Evolutionary conservation across 495 filamentous ascomycete species (phyloP), one percentile per base, ranked within the genome.

Genomic region (Hypoxylon lenormandii): DNA sequence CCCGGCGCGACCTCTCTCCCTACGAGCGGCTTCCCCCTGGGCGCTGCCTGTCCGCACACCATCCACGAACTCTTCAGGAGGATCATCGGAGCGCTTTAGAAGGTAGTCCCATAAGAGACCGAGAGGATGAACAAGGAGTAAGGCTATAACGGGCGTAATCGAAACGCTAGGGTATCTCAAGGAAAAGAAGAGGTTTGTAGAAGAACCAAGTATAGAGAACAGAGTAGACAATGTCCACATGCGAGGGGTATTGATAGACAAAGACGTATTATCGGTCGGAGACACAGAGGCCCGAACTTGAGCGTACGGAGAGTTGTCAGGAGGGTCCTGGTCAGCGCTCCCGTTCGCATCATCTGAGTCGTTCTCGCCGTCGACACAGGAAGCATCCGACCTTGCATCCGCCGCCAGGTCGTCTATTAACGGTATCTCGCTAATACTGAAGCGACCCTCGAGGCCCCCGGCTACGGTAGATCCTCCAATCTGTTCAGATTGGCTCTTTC

Each of bases 161-260:
- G 89, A 87, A 75, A 95, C 91, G 72, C 91, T 93, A 30, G 92
- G 92, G 79, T 94, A 95, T 80, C 92, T 85, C 64, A 95, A 78
- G 33, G 90, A 88, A 80, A 95, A 92, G 76, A 95, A 93, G 26
- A 94, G 79, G 77, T 94, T 95, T 38, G 91, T 92, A 2, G 90
- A 89, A 36, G 91, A 92, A 48, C 92, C 92, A 18, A 94, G 80
- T 28, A 95, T 78, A 7, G 92, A 88, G 73, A 94, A 96, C 11
- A 95, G 70, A 5, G 91, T 81, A 18, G 91, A 92, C 15, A 95
- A 72, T 1, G 83, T 75, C 92, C 92, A 95, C 92, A 95, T 96
- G 36, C 92, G 90, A 15, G 92, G 88, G 1, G 92, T 95, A 76
- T 91, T 94, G 53, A 94, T 92, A 4, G 91, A 94, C 13, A 92